Conservation (phyloP, 805 yeast genomes). For the Saturnispora dispora region DNA sequence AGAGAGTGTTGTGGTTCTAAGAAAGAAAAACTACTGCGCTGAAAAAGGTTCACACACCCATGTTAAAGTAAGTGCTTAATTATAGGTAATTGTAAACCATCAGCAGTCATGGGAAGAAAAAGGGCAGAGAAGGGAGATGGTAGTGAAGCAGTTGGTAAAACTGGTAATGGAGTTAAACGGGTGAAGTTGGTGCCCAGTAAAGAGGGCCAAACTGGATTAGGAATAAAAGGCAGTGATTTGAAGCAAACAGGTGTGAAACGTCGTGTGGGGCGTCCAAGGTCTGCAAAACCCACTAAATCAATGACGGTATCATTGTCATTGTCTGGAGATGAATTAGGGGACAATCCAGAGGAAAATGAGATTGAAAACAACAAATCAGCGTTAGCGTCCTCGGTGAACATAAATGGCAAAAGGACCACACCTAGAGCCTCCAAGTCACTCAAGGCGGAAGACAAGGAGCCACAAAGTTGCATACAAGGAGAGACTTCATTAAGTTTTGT, state of each 20-base stretch:
- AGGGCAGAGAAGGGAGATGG: neutral
- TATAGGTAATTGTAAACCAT: neutral
- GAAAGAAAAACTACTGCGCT: neutral
- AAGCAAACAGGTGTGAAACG: neutral
- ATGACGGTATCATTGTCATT: neutral
- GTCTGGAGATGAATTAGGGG: slow-evolving; percentile 3
- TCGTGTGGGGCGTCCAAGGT: slow-evolving; percentile 2
- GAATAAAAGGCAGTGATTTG: neutral
- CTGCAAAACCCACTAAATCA: slow-evolving; percentile 3
- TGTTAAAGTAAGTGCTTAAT: neutral
- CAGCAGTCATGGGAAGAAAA: neutral
- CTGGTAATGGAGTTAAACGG: neutral
- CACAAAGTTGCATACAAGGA: neutral
- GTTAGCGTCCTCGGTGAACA: neutral
- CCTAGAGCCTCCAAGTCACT: neutral
- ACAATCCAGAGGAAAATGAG: neutral
- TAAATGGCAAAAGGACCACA: neutral
- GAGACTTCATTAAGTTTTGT: slow-evolving; percentile 24
- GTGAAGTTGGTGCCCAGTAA: neutral
- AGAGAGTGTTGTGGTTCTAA: neutral
- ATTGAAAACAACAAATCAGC: neutral
- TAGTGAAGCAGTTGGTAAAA: neutral
- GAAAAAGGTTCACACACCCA: neutral
- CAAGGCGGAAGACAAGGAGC: neutral
- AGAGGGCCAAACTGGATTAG: neutral